Percentiles rank a stretch among this genome's conserved stretches.
Evolutionary conservation across 2,329 filamentous ascomycete genomes (phyloP).

Genomic region (Aureobasidium sp.): DNA sequence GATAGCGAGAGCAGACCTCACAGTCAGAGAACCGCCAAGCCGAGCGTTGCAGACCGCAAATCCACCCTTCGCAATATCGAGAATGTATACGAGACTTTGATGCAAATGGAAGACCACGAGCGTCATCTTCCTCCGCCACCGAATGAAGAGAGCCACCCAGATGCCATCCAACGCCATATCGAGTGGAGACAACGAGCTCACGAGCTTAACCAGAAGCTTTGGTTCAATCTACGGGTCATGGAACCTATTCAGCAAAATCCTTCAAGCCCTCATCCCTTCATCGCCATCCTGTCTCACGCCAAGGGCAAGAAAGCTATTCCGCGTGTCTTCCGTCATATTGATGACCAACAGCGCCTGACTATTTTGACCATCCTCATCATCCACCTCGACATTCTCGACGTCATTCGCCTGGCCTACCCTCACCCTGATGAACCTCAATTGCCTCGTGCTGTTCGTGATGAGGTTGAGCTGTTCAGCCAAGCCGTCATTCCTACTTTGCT

Average conservation of each 20-base stretch:
- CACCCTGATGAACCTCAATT: conserved; percentile 61
- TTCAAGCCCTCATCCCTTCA: conserved; percentile 75
- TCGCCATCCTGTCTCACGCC: conserved; percentile 84
- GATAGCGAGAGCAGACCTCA: conserved; percentile 58
- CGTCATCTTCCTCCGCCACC: conserved; percentile 67
- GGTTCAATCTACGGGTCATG: conserved; percentile 83
- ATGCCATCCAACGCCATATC: conserved; percentile 64
- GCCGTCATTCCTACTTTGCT: conserved; percentile 87
- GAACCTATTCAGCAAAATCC: conserved; percentile 68
- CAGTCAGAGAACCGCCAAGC: conserved; percentile 40
- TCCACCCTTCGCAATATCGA: conserved; percentile 81
- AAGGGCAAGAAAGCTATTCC: conserved; percentile 97
- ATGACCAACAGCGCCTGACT: conserved; percentile 86
- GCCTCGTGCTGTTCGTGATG: conserved; percentile 75
- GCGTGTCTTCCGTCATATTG: conserved; percentile 88
- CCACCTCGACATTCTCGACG: conserved; percentile 85
- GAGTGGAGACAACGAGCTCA: conserved; percentile 70
- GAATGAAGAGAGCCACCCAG: conserved; percentile 57
- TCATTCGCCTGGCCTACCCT: conserved; percentile 74
- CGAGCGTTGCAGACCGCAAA: conserved; percentile 65
- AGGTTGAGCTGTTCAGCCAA: conserved; percentile 82
- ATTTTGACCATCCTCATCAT: conserved; percentile 94
- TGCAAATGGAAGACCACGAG: conserved; percentile 91
- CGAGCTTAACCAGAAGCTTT: conserved; percentile 70
- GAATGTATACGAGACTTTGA: conserved; percentile 75